phyloP scores from a whole-genome alignment of 441 rosid species.

The Flueggea neowawraea region DNA sequence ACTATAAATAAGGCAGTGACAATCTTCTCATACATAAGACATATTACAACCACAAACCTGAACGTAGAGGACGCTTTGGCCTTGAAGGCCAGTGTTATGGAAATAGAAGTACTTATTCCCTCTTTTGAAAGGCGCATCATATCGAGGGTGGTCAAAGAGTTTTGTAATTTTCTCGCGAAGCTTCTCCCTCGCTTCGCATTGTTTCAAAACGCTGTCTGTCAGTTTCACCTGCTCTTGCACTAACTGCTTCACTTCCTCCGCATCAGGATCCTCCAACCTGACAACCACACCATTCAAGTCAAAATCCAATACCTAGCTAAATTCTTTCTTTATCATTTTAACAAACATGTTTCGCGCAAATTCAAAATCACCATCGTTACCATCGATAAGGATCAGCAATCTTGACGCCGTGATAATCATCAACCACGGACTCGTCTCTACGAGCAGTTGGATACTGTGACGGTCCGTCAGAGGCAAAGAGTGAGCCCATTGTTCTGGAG shows the following conservation, averaged over 20 bases:
- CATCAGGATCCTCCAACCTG: constrained; percentile 96
- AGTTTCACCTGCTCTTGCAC: constrained; percentile 68
- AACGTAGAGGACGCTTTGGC: constrained; percentile 67
- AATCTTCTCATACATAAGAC: background rate
- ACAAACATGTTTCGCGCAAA: background rate
- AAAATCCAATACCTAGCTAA: background rate
- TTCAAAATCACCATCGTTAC: constrained; percentile 24
- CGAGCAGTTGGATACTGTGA: constrained; percentile 63
- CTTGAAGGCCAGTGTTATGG: constrained; percentile 87
- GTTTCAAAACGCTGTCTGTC: constrained; percentile 60
- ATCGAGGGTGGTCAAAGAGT: constrained; percentile 79
- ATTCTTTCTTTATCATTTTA: background rate
- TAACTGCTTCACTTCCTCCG: constrained; percentile 73
- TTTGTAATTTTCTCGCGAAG: constrained; percentile 58
- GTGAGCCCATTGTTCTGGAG: constrained; percentile 54
- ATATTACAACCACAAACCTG: constrained; percentile 41
- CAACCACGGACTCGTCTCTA: constrained; percentile 67
- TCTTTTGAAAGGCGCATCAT: constrained; percentile 53
- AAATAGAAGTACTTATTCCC: constrained; percentile 83
- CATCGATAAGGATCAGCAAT: constrained; percentile 87
- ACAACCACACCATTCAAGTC: background rate
- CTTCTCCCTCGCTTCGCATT: constrained; percentile 60
- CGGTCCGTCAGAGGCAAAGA: constrained; percentile 28
- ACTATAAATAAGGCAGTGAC: too few species aligned
- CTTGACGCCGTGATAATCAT: constrained; percentile 74